Percentiles rank a stretch among this genome's conserved stretches.
These are phyloP conservation scores for Aegilops umbellulata DNA, from an alignment of 176 grass and related monocot species.

Conservation along the genomic window DNA sequence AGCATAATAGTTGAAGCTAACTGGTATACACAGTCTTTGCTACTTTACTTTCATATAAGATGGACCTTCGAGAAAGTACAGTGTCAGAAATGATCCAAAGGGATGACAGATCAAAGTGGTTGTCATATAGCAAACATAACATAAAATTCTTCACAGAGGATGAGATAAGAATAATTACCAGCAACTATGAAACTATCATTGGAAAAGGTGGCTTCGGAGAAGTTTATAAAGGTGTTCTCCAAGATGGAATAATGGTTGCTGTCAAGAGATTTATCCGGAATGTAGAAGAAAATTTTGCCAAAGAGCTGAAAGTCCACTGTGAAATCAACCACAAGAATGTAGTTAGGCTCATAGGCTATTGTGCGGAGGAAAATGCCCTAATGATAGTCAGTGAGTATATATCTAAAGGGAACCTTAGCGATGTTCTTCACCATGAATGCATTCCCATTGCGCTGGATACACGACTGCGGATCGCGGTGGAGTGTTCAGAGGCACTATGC, in stretches of 20 bases:
- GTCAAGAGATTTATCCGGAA: not conserved
- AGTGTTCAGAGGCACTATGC: not conserved
- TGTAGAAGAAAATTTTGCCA: not conserved
- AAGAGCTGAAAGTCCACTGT: constrained; percentile 13
- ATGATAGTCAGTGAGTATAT: constrained; percentile 13
- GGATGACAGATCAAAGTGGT: not conserved
- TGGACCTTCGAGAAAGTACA: not conserved
- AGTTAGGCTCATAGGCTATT: constrained; percentile 3
- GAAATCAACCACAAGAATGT: constrained; percentile 26
- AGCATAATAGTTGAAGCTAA: no score
- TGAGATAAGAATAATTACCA: not conserved
- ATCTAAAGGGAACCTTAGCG: not conserved
- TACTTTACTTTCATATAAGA: not conserved
- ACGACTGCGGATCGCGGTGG: not conserved
- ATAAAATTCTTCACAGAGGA: not conserved
- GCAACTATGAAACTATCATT: not conserved
- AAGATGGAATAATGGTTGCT: constrained; percentile 9
- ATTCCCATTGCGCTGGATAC: not conserved
- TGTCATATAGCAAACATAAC: not conserved
- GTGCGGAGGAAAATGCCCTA: not conserved
- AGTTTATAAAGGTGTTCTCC: not conserved
- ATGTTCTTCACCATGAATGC: not conserved
- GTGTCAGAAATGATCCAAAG: not conserved
- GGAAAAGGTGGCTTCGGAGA: constrained; percentile 4
- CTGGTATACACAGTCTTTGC: not conserved